Percentiles rank a stretch among this genome's conserved stretches.
phyloP scores from a whole-genome alignment of 495 filamentous ascomycete genomes.

The Recurvomyces mirabilis region DNA sequence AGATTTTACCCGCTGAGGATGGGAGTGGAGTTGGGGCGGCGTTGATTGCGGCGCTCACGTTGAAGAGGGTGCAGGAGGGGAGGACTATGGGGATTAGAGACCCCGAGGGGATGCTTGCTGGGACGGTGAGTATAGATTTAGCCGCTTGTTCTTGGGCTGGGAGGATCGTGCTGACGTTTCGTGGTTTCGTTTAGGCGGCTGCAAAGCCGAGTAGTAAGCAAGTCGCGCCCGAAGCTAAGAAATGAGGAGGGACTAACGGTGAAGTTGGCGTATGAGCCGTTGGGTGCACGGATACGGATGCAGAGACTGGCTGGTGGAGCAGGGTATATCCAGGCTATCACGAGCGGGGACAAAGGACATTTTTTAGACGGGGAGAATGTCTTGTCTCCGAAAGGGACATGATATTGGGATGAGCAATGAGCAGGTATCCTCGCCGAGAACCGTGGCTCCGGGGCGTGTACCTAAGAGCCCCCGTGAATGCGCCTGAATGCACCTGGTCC shows the following conservation, averaged over 20 bases:
- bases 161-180: too few species aligned
- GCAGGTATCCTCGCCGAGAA: too few species aligned
- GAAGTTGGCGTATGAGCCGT: background rate
- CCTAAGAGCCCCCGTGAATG: too few species aligned
- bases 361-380: too few species aligned
- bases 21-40: conserved; percentile 94
- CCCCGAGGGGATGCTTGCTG: conserved; percentile 39
- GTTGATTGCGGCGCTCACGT: conserved; percentile 81
- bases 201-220: conserved; percentile 2
- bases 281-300: too few species aligned
- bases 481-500: too few species aligned
- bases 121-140: conserved; percentile 5
- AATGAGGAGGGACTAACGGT: background rate
- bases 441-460: too few species aligned
- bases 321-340: too few species aligned
- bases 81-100: conserved; percentile 69
- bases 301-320: too few species aligned
- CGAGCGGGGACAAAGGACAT: too few species aligned
- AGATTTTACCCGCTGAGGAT: conserved; percentile 81
- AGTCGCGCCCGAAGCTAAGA: conserved; percentile 3
- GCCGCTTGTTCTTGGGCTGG: background rate
- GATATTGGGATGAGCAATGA: too few species aligned
- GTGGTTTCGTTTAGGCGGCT: background rate
- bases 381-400: too few species aligned
- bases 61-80: conserved; percentile 72